Evolutionary conservation across 768 basidiomycete species (phyloP).

Genomic region (Tricholoma bakamatsutake): DNA sequence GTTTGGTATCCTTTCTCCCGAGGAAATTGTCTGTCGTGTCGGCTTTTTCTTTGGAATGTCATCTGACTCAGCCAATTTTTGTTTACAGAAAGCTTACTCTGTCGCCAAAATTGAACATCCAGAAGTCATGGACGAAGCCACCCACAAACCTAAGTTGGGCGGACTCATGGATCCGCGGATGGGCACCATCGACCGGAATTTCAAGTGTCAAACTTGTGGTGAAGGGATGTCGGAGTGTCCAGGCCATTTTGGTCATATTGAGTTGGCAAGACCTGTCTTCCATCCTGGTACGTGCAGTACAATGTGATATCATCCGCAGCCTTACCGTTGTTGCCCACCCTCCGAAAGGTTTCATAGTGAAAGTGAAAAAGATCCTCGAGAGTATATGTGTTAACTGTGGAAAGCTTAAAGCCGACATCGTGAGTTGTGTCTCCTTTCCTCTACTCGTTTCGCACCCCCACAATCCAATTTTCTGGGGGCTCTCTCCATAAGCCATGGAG

Average conservation of each 20-base stretch:
- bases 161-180: constrained; percentile 97
- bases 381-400: constrained; percentile 99
- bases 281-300: constrained; percentile 70
- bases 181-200: constrained; percentile 96
- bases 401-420: constrained; percentile 93
- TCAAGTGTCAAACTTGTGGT: constrained; percentile 99
- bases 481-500: constrained; percentile 87
- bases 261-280: constrained; percentile 94
- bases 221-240: constrained; percentile 99
- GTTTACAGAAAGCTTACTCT: constrained; percentile 89
- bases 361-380: constrained; percentile 99
- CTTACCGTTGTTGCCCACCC: neutral
- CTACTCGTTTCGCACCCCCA: constrained; percentile 94
- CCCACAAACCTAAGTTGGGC: constrained; percentile 83
- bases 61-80: constrained; percentile 12
- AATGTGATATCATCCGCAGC: neutral
- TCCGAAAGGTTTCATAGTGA: constrained; percentile 83
- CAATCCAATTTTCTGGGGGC: constrained; percentile 98
- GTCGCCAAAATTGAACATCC: constrained; percentile 98
- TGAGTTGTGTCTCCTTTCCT: constrained; percentile 79
- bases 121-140: constrained; percentile 96
- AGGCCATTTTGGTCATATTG: constrained; percentile 98
- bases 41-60: constrained; percentile 7
- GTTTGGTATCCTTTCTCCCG: constrained; percentile 97
- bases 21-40: constrained; percentile 81